A percentile compares a stretch with the other conserved stretches of the same genome.
Conservation (phyloP, 352 stramenopile genomes). For the Pseudoperonospora humuli region DNA sequence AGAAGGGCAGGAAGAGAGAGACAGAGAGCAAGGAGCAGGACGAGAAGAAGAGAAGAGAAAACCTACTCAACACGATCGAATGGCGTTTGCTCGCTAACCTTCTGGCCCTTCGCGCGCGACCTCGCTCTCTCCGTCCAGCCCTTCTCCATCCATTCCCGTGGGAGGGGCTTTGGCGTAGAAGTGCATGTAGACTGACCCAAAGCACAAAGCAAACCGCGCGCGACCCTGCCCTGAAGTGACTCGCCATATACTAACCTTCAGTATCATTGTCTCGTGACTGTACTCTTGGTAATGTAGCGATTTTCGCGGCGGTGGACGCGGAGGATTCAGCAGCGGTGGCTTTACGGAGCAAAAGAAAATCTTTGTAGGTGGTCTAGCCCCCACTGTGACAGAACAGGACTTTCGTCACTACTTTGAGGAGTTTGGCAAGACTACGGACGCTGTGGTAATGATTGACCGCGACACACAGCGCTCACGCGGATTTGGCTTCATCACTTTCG, state of each 20-base stretch:
- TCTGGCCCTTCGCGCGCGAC: conserved; percentile 16
- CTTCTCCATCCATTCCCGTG: conserved; percentile 24
- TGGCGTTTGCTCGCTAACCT: conserved; percentile 23
- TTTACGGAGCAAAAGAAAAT: conserved; percentile 87
- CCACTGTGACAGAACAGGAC: conserved; percentile 83
- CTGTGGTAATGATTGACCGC: conserved; percentile 91
- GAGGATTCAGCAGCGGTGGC: conserved; percentile 22
- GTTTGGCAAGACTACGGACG: conserved; percentile 86
- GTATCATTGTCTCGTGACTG: conserved; percentile 9
- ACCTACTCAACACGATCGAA: conserved; percentile 33
- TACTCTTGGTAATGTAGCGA: conserved; percentile 28
- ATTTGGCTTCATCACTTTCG: conserved; percentile 92
- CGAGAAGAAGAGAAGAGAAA: conserved; percentile 26
- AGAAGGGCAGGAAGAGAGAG: conserved; percentile 25
- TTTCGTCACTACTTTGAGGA: conserved; percentile 89
- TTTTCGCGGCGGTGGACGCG: conserved; percentile 24
- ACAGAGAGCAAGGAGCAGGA: conserved; percentile 21
- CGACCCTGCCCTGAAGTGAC: background rate
- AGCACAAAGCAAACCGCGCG: conserved; percentile 8
- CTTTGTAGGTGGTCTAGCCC: conserved; percentile 87
- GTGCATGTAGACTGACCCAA: conserved; percentile 1
- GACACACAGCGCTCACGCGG: conserved; percentile 86
- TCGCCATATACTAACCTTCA: conserved; percentile 16
- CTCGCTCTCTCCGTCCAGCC: conserved; percentile 28
- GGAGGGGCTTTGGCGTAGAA: conserved; percentile 20